phyloP scores from a whole-genome alignment of 2,329 filamentous ascomycete genomes.

The Celoporthe dispersa region DNA sequence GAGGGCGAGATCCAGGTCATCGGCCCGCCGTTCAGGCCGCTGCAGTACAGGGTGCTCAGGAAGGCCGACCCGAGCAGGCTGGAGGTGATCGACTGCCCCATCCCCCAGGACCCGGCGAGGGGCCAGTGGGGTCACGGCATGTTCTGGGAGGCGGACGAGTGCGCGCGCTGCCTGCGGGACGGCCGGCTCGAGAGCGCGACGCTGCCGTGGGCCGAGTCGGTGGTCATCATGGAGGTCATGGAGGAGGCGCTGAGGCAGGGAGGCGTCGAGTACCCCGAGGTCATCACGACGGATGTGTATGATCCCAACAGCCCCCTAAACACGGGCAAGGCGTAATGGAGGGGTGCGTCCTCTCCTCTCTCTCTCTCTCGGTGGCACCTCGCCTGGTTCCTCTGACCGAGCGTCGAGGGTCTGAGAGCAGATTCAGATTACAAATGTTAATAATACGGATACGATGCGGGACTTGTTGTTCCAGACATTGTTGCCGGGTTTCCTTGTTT shows the following conservation, averaged over 20 bases:
- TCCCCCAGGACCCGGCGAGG: constrained; percentile 54
- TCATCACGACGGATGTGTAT: constrained; percentile 62
- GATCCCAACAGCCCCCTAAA: constrained; percentile 66
- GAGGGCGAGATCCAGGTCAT: constrained; percentile 82
- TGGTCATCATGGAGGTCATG: constrained; percentile 81
- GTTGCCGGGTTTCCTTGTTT: neutral
- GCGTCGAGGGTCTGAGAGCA: neutral
- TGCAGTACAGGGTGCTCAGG: constrained; percentile 66
- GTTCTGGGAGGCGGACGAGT: constrained; percentile 63
- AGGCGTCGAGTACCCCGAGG: constrained; percentile 56
- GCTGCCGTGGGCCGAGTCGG: constrained; percentile 75
- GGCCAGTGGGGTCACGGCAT: constrained; percentile 76
- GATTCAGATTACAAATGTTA: too few relatives aligned
- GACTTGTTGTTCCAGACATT: neutral
- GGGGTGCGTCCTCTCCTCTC: neutral
- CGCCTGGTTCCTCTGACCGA: too few relatives aligned
- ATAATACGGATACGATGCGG: neutral
- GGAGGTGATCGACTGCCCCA: constrained; percentile 57
- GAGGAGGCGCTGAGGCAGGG: constrained; percentile 59
- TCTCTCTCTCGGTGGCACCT: too few relatives aligned
- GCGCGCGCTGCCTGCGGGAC: constrained; percentile 62
- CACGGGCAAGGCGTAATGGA: constrained; percentile 48
- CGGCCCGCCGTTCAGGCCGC: constrained; percentile 72
- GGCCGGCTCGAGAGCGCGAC: constrained; percentile 75
- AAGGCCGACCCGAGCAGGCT: constrained; percentile 51